Base-by-base conservation (phyloP, 331 rosid genomes). In the Ulmus americana region DNA sequence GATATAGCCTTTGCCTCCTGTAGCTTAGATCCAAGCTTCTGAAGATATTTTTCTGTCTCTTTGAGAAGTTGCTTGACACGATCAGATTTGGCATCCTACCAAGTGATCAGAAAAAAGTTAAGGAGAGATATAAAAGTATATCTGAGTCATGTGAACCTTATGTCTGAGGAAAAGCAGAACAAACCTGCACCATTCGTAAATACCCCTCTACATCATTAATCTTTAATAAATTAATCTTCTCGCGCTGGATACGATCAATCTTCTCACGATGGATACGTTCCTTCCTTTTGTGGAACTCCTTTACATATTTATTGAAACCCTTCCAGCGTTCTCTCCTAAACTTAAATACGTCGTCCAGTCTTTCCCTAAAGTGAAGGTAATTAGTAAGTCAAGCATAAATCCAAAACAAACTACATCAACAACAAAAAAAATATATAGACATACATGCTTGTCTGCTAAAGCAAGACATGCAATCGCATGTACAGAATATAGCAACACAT, bases 161-260 rank as follows among this genome's bases (percentile, higher is more conserved):
- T 20, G 16, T 28, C 42, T 1, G 49, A 62, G 60, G 70, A 63
- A 51, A n/a, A 65, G 56, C 16, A 50, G 42, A 39, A 59, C 79
- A 79, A 61, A 95, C 99, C 95, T 95, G 97, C 79, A 95, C 99
- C 99, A 95, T 95, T 63, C 99, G 91, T 65, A 95, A 79, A 77
- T 95, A 95, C 18, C 99, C 99, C 80, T 95, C 99, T 81, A 95
- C 99, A 6, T 95, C 99, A 46, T 95, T 95, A 80, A 95, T 90
- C 82, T 95, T 95, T 72, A 95, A 85, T 68, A 95, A 79, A 88
- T 95, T 95, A 76, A 95, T 95, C 81, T 95, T 95, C 66, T 95
- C 99, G 68, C 99, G 95, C 81, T 95, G 99, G 72, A 95, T 90
- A 81, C 99, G 73, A 76, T 95, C 99, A 76, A 90, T 87, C 82